Conservation (phyloP, 2,329 filamentous ascomycete genomes). For the Pseudopithomyces maydicus region DNA sequence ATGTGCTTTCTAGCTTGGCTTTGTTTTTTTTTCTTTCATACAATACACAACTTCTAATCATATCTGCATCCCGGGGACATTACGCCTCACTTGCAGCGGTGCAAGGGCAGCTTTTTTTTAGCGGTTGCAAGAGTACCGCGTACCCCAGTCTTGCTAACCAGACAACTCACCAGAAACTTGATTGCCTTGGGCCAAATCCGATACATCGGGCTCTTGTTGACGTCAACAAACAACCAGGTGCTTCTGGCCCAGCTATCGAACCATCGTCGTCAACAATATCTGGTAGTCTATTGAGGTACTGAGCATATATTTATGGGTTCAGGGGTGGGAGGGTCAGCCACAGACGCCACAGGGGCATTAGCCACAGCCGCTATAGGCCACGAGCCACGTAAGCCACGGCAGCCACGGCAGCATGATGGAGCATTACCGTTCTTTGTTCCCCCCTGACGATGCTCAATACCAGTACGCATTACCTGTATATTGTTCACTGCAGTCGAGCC, state of each 20-base stretch:
- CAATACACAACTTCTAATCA: background rate
- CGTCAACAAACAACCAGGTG: constrained; percentile 2
- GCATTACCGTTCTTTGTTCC: background rate
- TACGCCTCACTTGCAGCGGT: constrained; percentile 4
- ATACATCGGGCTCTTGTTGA: background rate
- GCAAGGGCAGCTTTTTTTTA: background rate
- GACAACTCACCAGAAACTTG: constrained; percentile 3
- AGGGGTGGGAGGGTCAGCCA: too few relatives aligned
- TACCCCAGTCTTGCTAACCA: constrained; percentile 1
- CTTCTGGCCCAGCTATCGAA: background rate
- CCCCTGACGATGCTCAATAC: background rate
- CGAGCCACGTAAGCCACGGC: constrained; percentile 2
- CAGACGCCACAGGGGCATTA: background rate
- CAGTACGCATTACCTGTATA: background rate
- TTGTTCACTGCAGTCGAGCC: background rate
- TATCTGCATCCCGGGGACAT: background rate
- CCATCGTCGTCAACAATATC: background rate
- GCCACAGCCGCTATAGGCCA: too few relatives aligned
- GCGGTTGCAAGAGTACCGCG: background rate
- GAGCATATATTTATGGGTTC: background rate
- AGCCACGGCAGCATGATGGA: background rate
- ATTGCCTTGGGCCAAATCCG: background rate
- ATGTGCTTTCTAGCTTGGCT: too few relatives aligned
- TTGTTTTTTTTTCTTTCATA: too few relatives aligned
- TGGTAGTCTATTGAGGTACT: background rate